phyloP scores from a whole-genome alignment of 2,329 filamentous ascomycete genomes.

The Claviceps quebecensis region DNA sequence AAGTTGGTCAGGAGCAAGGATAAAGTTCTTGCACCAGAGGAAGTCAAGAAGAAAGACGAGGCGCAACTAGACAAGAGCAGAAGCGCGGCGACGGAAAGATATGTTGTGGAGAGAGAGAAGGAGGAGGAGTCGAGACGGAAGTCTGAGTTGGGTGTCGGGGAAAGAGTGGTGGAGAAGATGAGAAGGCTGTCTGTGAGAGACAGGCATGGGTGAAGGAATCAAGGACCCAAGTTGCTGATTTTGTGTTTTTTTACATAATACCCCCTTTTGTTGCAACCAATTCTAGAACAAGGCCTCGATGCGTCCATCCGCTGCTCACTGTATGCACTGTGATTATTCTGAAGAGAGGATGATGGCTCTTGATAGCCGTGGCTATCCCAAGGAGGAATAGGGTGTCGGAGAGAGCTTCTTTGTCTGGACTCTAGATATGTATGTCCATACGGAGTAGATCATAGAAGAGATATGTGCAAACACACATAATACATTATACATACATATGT shows the following conservation, averaged over 20 bases:
- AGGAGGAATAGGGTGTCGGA: no score
- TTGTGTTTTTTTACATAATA: neutral
- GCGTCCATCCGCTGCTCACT: no score
- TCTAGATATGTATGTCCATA: no score
- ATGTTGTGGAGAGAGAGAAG: slow-evolving; percentile 26
- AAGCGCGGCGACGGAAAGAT: slow-evolving; percentile 38
- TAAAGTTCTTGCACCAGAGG: slow-evolving; percentile 47
- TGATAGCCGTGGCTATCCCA: no score
- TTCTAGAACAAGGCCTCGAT: neutral
- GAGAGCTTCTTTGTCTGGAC: no score
- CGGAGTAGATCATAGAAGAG: no score
- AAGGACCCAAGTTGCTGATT: neutral
- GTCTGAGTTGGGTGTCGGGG: slow-evolving; percentile 14
- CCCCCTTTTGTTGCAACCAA: neutral
- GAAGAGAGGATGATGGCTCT: no score
- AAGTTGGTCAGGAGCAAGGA: slow-evolving; percentile 40
- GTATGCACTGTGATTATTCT: no score
- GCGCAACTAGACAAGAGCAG: slow-evolving; percentile 46
- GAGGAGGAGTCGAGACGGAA: slow-evolving; percentile 24
- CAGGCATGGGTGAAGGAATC: neutral
- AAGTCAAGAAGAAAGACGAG: slow-evolving; percentile 41
- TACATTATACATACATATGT: no score
- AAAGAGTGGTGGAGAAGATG: slow-evolving; percentile 27
- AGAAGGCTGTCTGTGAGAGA: slow-evolving; percentile 18
- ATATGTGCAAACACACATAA: no score